Percentiles rank a stretch among this genome's conserved stretches.
Evolutionary conservation across 1,284 basidiomycete genomes (phyloP).

Genomic region (Neolentinus lepideus): DNA sequence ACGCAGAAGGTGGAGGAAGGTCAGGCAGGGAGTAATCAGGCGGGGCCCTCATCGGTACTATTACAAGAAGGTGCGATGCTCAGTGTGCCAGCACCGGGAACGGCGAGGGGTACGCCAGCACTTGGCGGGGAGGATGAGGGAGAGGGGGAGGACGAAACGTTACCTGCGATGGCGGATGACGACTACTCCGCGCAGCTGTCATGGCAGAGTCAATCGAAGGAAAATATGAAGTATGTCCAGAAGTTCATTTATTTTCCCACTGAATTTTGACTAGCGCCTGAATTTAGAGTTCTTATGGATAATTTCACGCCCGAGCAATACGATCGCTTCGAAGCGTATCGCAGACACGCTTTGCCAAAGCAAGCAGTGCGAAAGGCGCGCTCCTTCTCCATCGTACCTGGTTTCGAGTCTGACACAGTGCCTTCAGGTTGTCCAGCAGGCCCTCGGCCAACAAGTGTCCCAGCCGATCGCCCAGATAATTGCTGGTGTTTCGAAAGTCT

Average conservation of each 20-base stretch:
- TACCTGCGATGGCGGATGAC: constrained; percentile 79
- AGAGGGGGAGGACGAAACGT: constrained; percentile 66
- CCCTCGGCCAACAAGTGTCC: constrained; percentile 76
- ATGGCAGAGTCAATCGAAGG: constrained; percentile 79
- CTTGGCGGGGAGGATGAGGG: constrained; percentile 30
- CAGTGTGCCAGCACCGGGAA: not conserved
- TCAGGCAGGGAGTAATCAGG: not conserved
- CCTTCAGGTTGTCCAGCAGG: constrained; percentile 75
- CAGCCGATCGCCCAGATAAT: constrained; percentile 84
- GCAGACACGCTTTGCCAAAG: constrained; percentile 79
- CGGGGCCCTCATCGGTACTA: not conserved
- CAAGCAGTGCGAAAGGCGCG: constrained; percentile 72
- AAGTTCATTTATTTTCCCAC: not conserved
- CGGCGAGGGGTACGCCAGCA: not conserved
- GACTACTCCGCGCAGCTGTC: constrained; percentile 75
- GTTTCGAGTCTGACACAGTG: constrained; percentile 1
- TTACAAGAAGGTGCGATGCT: not conserved
- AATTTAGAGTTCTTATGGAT: constrained; percentile 72
- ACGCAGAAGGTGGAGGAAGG: not conserved
- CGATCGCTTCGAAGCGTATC: constrained; percentile 83
- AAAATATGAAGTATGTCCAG: constrained; percentile 63
- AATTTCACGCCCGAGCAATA: constrained; percentile 81
- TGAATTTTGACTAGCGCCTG: constrained; percentile 1
- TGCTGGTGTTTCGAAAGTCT: constrained; percentile 86
- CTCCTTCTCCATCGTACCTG: constrained; percentile 1